Conservation (phyloP, 192 early-diverging fungal species). For the Coemansia sp. region DNA sequence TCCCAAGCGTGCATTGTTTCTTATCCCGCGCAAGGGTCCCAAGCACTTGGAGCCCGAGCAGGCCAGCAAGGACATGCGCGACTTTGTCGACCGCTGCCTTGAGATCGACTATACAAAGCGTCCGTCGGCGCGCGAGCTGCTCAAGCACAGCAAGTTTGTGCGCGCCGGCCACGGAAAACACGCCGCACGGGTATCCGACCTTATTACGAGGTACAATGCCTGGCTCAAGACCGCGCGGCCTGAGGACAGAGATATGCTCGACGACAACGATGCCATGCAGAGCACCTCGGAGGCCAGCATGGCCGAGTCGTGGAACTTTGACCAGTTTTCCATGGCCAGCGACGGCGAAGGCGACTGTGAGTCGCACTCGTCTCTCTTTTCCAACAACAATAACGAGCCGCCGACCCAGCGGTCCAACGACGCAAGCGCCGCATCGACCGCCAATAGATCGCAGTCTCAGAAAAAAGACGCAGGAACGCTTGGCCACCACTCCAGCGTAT, state of each 20-base stretch:
- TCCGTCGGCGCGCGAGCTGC: conserved; percentile 80
- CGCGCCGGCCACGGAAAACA: conserved; percentile 49
- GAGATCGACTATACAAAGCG: conserved; percentile 84
- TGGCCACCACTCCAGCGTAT: background rate
- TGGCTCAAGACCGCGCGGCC: conserved; percentile 34
- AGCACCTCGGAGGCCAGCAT: conserved; percentile 49
- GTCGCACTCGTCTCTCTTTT: conserved; percentile 51
- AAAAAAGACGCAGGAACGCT: background rate
- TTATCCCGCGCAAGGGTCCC: conserved; percentile 81
- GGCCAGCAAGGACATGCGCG: conserved; percentile 71
- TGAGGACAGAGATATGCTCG: conserved; percentile 30
- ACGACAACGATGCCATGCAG: conserved; percentile 49
- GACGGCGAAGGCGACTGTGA: conserved; percentile 45
- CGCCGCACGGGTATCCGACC: conserved; percentile 43
- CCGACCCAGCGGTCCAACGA: background rate
- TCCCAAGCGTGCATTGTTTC: conserved; percentile 81
- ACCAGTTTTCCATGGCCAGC: conserved; percentile 48
- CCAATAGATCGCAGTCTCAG: background rate
- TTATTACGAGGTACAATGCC: conserved; percentile 43
- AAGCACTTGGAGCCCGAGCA: conserved; percentile 77
- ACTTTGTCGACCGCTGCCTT: conserved; percentile 85
- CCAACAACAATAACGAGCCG: conserved; percentile 12
- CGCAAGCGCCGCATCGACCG: background rate
- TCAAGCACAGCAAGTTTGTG: conserved; percentile 61
- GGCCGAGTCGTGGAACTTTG: conserved; percentile 54